Conservation (phyloP, 1,284 basidiomycete genomes). For the Rhodotorula sp. region DNA sequence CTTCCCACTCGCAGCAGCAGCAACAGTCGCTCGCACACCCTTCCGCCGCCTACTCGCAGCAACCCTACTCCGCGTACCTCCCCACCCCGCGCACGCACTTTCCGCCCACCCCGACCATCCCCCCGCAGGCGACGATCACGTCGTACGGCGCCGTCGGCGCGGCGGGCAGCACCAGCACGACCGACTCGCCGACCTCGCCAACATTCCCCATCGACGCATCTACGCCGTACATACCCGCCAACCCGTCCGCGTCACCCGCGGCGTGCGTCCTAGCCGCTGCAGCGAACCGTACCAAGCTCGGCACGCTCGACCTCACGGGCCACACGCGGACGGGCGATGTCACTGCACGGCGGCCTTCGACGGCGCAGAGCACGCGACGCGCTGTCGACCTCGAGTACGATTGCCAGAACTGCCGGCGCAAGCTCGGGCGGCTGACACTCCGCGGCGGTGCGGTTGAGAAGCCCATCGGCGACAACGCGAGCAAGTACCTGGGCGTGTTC, state of each 20-base stretch:
- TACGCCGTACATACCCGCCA: conserved; percentile 23
- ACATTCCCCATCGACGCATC: conserved; percentile 12
- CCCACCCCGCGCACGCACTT: conserved; percentile 1
- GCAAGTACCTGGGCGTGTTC: conserved; percentile 15
- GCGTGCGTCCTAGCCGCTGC: conserved; percentile 15
- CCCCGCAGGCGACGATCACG: neutral
- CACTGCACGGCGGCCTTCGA: neutral
- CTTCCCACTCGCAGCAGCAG: neutral
- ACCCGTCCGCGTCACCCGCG: neutral
- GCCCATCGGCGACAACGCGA: conserved; percentile 3
- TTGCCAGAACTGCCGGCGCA: conserved; percentile 14
- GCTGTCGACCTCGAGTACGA: conserved; percentile 23
- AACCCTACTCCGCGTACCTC: neutral
- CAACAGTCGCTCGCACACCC: neutral
- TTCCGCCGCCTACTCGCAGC: neutral
- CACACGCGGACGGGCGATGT: neutral
- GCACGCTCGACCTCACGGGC: conserved; percentile 27
- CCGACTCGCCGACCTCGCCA: conserved; percentile 1
- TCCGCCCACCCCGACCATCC: neutral
- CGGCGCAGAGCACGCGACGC: conserved; percentile 10
- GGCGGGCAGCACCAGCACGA: neutral
- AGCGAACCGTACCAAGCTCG: conserved; percentile 18
- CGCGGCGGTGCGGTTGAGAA: conserved; percentile 31
- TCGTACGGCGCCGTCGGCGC: neutral
- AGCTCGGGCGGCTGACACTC: conserved; percentile 20